Base-by-base conservation (phyloP, 1,284 basidiomycete species). In the Tranzscheliella williamsii region DNA sequence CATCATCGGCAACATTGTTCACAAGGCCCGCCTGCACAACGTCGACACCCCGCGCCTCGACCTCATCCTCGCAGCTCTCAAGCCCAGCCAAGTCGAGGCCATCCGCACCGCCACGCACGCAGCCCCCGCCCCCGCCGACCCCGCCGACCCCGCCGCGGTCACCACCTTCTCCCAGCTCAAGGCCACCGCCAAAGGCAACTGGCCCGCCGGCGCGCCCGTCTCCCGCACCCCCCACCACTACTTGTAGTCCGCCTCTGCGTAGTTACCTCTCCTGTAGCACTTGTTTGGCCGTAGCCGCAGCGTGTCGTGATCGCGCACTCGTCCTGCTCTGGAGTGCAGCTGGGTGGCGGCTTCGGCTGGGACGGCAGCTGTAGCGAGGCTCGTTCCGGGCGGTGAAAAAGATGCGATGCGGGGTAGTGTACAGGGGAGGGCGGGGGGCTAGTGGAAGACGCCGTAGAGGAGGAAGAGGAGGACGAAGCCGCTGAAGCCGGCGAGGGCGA, bases 401-500 rank as follows among this genome's bases (percentile, higher is more conserved):
- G n/a, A n/a, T n/a, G n/a, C n/a, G n/a, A n/a, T n/a, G n/a, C n/a
- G 27, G n/a, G 27, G n/a, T 9, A 29, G 27, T 11, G 27, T 29
- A 29, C 27, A 29, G n/a, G 16, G 23, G 16, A 18, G 27, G 13
- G 26, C n/a, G 9, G 4, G 13, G 22, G 1, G 4, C 27, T 52
- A 56, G 31, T 41, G 44, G 34, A 56, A 46, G 27, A 56, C 23
- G 18, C 53, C 47, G 37, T 38, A 64, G 35, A 67, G 23, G 9
- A 64, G 36, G 8, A 64, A 30, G 26, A 67, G 21, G n/a, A 56
- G 24, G 5, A 91, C 88, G 70, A 94, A 63, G 7, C 80, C 86
- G 29, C 93, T 88, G 36, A 92, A 78, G 8, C 86, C 81, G 34
- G 84, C 84, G 30, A 96, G 79, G 2, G 81, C 85, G 67, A 90